Evolutionary conservation across 2,329 filamentous ascomycete genomes (phyloP), one percentile per base, ranked within the genome.

Genomic region (Aureobasidium sp.): DNA sequence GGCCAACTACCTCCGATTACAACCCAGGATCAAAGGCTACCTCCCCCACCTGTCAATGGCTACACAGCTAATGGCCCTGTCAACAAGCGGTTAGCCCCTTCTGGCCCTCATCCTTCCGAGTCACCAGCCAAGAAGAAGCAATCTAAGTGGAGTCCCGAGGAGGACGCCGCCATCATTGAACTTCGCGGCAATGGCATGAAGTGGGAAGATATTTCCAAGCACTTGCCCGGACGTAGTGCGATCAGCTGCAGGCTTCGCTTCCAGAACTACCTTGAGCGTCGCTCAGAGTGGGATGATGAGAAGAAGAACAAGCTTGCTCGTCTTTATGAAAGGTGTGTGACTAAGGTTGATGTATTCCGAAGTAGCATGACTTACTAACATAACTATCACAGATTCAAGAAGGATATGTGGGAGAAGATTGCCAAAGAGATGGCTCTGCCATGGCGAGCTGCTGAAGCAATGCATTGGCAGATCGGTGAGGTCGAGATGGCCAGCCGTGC

Each of bases 391-490:
- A 97, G 93, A 75, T 96, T 97, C 80, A 97, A 97, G 76, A 86
- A 90, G 66, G 91, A 97, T 72, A 97, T 97, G 91, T 99, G 93
- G 93, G 87, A 90, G 64, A 94, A 93, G 71, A 89, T 97, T 26
- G 91, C 92, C 46, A 91, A 94, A 73, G 93, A 97, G 75, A 93
- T 99, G 87, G 87, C 87, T 34, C 87, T 97, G 62, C 94, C 93
- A 39, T 97, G 93, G 93, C 84, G 94, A 70, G 91, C 94, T 20
- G 93, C 90, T 52, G 93, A 99, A 76, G 92, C 91, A 5, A 97
- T 97, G 92, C 94, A 97, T 76, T 99, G 94, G 93, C 89, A 96
- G 71, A 81, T 99, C 61, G 93, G 93, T 65, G 91, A 96, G 73
- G 81, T 87, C 68, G 94, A 97, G 69, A 97, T 99, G 91, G 92